These are phyloP conservation scores for Pleoardoris graminearum DNA, from an alignment of 2,329 filamentous ascomycete species.

Conservation along the genomic window DNA sequence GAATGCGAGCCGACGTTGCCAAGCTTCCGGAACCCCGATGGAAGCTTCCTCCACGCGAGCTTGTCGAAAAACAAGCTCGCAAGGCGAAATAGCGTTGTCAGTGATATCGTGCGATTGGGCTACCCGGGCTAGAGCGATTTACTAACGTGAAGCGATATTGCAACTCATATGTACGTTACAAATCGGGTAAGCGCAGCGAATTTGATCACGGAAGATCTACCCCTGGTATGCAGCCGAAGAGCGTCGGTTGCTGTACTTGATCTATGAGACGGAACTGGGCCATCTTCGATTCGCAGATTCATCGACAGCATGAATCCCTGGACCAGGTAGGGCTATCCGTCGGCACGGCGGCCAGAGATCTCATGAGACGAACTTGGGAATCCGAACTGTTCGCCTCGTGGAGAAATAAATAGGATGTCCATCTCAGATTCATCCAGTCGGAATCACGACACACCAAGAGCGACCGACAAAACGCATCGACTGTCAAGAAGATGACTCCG, in stretches of 20 bases:
- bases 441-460: neutral
- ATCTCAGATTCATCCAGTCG: neutral
- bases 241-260: neutral
- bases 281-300: conserved; percentile 1
- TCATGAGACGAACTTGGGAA: neutral
- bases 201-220: neutral
- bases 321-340: neutral
- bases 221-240: neutral
- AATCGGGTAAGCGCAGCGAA: neutral
- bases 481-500: neutral
- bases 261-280: neutral
- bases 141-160: neutral
- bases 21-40: neutral
- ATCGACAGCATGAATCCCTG: neutral
- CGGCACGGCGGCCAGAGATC: conserved; percentile 1
- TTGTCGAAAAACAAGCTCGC: neutral
- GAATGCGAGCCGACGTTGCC: neutral
- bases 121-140: neutral
- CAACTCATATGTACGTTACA: neutral
- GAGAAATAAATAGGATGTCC: neutral
- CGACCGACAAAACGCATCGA: neutral
- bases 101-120: neutral
- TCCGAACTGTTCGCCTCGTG: neutral
- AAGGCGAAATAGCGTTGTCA: neutral
- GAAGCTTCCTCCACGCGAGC: neutral